phyloP scores from a whole-genome alignment of 495 filamentous ascomycete species.

The Aspergillus bertholletiae region DNA sequence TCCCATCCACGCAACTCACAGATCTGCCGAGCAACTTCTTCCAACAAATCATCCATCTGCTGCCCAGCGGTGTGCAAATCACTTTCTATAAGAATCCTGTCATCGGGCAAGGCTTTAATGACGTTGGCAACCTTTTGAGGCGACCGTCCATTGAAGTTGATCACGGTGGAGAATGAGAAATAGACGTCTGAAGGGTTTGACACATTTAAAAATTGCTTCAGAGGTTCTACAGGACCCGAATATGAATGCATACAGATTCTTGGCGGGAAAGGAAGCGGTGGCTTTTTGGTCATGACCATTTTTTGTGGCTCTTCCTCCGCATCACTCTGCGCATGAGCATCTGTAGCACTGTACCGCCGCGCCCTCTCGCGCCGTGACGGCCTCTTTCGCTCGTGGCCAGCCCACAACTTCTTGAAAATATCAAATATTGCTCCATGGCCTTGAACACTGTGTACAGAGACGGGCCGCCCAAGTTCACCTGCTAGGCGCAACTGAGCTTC shows the following conservation, averaged over 20 bases:
- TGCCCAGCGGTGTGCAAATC: conserved; percentile 84
- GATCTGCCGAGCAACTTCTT: conserved; percentile 67
- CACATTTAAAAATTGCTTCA: conserved; percentile 74
- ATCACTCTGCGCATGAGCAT: conserved; percentile 28
- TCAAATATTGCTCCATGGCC: conserved; percentile 83
- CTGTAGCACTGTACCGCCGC: conserved; percentile 31
- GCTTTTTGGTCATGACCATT: conserved; percentile 23
- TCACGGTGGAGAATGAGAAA: conserved; percentile 81
- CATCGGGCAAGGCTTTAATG: conserved; percentile 71
- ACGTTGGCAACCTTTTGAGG: conserved; percentile 55
- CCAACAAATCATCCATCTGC: conserved; percentile 74
- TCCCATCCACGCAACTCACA: conserved; percentile 77
- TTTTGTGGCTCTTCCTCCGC: conserved; percentile 27
- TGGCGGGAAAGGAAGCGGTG: conserved; percentile 70
- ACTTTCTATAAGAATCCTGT: conserved; percentile 81
- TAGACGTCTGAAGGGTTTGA: conserved; percentile 74
- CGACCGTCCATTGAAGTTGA: conserved; percentile 68
- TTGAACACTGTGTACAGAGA: conserved; percentile 88
- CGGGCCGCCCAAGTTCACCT: conserved; percentile 73
- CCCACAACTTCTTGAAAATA: conserved; percentile 71
- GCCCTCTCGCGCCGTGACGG: conserved; percentile 60
- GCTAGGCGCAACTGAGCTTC: conserved; percentile 82
- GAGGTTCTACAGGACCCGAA: conserved; percentile 70
- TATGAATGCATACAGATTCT: conserved; percentile 94
- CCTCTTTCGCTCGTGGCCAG: conserved; percentile 70